A percentile compares a stretch with the other conserved stretches of the same genome.
phyloP scores from a whole-genome alignment of 2,329 filamentous ascomycete species.

The Coniella lustricola region DNA sequence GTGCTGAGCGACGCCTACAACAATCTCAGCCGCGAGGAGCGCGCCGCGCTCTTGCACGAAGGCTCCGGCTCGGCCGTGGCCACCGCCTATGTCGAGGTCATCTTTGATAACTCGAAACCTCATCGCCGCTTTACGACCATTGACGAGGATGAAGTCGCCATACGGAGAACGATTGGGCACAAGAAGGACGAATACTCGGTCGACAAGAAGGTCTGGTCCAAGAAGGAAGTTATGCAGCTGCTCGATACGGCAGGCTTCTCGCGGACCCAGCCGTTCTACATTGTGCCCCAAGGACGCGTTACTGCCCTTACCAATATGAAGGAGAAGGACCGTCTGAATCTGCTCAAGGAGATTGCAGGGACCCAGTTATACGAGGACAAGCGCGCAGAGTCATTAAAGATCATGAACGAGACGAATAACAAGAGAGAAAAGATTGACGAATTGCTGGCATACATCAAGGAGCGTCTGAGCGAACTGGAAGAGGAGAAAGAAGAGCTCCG shows the following conservation, averaged over 20 bases:
- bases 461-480: conserved; percentile 80
- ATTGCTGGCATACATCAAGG: conserved; percentile 83
- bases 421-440: conserved; percentile 94
- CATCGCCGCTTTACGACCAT: conserved; percentile 89
- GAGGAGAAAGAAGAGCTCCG: conserved; percentile 95
- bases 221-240: conserved; percentile 88
- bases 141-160: conserved; percentile 72
- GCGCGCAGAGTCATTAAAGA: conserved; percentile 85
- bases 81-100: conserved; percentile 99
- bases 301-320: conserved; percentile 98
- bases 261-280: conserved; percentile 96
- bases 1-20: conserved; percentile 97
- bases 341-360: conserved; percentile 96
- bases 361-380: conserved; percentile 95
- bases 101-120: conserved; percentile 82
- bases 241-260: conserved; percentile 96
- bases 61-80: conserved; percentile 96
- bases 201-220: conserved; percentile 93
- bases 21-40: conserved; percentile 91
- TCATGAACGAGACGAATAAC: conserved; percentile 94
- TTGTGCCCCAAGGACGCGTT: conserved; percentile 94
- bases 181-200: conserved; percentile 99
- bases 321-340: conserved; percentile 78
- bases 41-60: conserved; percentile 93
- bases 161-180: conserved; percentile 88